Base-by-base conservation (phyloP, 345 rosid genomes). In the Stellera chamaejasme region DNA sequence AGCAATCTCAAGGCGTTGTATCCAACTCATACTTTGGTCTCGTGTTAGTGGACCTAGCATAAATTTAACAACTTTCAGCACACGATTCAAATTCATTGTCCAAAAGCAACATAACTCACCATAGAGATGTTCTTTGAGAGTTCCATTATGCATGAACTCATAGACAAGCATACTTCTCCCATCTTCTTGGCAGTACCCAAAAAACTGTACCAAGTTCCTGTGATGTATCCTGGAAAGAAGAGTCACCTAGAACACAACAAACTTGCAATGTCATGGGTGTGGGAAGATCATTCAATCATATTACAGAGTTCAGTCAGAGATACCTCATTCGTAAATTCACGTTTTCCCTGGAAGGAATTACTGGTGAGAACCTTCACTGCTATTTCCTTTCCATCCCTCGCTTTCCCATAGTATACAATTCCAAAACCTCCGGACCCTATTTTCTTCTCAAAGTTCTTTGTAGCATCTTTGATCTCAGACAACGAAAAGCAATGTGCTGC, bases 191-290 rank as follows among this genome's bases (percentile, higher is more conserved):
- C 97, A 94, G 74, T 78, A 94, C 7, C 99, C 99, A 56, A 83
- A 88, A 81, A 94, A 94, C 79, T 90, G 97, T 48, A 94, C 95
- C 45, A 94, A 79, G 75, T 90, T 94, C 62, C 97, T 78, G 65
- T 94, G 99, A 81, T 94, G 99, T 76, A 94, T 94, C 79, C 97
- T 87, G 52, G 99, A 94, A 36, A 94, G 96, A 72, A 94, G 89
- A 32, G 78, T 80, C 65, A 94, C 97, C 99, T 94, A 59, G 10
- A 50, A 59, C 73, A 65, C 44, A 32, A 54, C 5, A 32, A 32
- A 4, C 39, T 32, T 32, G 9, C 39, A 32, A 32, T 32, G 39
- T 32, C 39, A 32, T 32, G 39, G 9, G 5, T 32, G 39, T 32
- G 39, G 39, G 9, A 27, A 51, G 13, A 36, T 45, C 14, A 27